A percentile compares a stretch with the other conserved stretches of the same genome.
phyloP scores from a whole-genome alignment of 306 rosid species.

The Vicia sativa region DNA sequence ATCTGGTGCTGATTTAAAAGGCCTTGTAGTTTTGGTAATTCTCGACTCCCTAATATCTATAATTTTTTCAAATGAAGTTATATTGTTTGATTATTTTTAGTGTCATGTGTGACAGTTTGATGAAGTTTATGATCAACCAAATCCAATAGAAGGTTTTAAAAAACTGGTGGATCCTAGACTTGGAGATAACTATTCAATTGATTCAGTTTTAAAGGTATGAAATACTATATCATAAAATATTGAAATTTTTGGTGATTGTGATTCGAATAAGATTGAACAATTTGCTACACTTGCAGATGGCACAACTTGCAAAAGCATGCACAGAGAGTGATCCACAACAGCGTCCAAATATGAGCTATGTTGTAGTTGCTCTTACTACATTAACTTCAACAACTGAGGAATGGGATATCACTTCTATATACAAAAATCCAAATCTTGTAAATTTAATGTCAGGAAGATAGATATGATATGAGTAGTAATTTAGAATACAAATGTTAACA shows the following conservation, averaged over 20 bases:
- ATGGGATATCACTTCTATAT: constrained; percentile 79
- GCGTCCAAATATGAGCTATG: constrained; percentile 87
- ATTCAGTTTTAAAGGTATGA: constrained; percentile 69
- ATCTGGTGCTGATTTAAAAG: constrained; percentile 13
- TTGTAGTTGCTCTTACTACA: constrained; percentile 84
- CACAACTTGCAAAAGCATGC: constrained; percentile 77
- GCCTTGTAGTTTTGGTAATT: constrained; percentile 67
- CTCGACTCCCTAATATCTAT: background rate
- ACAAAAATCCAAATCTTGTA: constrained; percentile 64
- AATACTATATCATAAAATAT: background rate
- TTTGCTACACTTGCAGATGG: constrained; percentile 60
- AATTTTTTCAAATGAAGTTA: constrained; percentile 17
- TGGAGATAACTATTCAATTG: constrained; percentile 69
- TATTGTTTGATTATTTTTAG: background rate
- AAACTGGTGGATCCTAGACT: constrained; percentile 78
- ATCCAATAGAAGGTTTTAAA: constrained; percentile 58
- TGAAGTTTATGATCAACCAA: constrained; percentile 56
- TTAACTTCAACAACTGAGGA: constrained; percentile 70
- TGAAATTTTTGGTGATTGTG: background rate
- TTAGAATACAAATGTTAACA: background rate
- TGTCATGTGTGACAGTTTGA: constrained; percentile 69
- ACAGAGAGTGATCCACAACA: constrained; percentile 62
- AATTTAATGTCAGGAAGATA: constrained; percentile 78
- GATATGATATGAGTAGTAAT: background rate
- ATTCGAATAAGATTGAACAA: background rate